Base-by-base conservation (phyloP, 345 rosid species). In the Turritis glabra region DNA sequence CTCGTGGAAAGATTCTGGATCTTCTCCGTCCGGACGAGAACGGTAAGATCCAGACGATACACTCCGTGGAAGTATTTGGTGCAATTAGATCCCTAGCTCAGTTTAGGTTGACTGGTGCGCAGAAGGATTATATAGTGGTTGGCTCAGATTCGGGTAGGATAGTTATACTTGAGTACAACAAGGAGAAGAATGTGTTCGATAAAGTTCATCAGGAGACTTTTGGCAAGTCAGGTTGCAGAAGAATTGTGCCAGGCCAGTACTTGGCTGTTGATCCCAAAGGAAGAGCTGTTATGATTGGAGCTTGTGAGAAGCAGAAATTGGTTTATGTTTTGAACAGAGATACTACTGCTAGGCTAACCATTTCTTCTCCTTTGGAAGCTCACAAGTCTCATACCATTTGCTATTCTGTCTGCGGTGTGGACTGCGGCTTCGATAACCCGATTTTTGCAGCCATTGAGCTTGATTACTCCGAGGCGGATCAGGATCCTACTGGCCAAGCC, bases 81-180 rank as follows among this genome's bases (percentile, higher is more conserved):
- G 95, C 94, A 5, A 84, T 95, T 30, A 87, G 98, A 72, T 90
- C 97, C 30, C 23, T 95, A 53, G 96, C 95, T 64, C 97, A 87
- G 75, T 94, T 95, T 75, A 81, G 99, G 23, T 82, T 95, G n/a
- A 95, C 98, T 5, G 99, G 99, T 26, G 82, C 94, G 14, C 90
- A 85, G 37, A 95, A 95, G 71, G 99, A 95, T 71, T 95, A 92
- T 55, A 82, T 95, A 18, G 98, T 90, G 2, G 96, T 92, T 1
- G 98, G 99, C n/a, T 95, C 98, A 2, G 99, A 95, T 80, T 95
- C 99, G 8, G 99, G 99, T 33, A 83, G 99, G 64, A 92, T 95
- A 35, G 97, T 95, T 3, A 95, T 95, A 8, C 73, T 95, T 7
- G 99, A 95, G 30, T 95, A 89, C 77, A 95, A 90, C 37, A 91